Base-by-base conservation (phyloP, 108 stramenopile species). In the Skeletonema grethae region DNA sequence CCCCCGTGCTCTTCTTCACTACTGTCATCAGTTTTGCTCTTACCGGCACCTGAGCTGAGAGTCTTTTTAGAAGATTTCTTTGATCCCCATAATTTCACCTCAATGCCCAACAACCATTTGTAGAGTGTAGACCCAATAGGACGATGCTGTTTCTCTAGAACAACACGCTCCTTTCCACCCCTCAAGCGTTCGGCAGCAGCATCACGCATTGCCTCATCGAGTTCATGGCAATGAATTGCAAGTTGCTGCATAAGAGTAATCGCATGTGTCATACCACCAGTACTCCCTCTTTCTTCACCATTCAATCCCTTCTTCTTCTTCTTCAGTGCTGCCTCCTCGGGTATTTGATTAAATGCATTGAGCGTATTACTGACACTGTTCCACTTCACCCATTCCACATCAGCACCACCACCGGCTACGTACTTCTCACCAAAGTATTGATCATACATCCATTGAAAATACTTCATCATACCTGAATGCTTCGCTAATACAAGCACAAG, bases 231-330 rank as follows among this genome's bases (percentile, higher is more conserved):
- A 20, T 85, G 90, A 53, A 88, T 46, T 2, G 87, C 84, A 22
- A 88, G 57, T 38, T 61, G 55, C 73, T 87, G 85, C 90, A 91
- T 91, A 45, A 91, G 73, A 39, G 80, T 82, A 65, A 91, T 77
- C 10, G 90, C 86, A 56, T 86, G 77, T 38, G 78, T 75, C 56
- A 82, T 82, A 32, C 32, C 25, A 15, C 28, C 29, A 31, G 24
- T 29, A 34, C 18, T 13, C 0, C 4, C 64, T 11, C 6, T 56
- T 8, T 58, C 67, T 15, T 45, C 11, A 68, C 38, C 22, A 29
- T 11, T 0, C 38, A 22, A 3, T 41, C 30, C 38, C 32, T 31
- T 73, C 61, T n/a, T 45, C 32, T 31, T 73, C 61, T n/a, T 45
- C 29, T 18, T 46, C 31, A 39, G 5, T 43, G 60, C 45, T 41